Evolutionary conservation across 371 early-diverging fungal species (phyloP).

Genomic region (Apophysomyces sp.): DNA sequence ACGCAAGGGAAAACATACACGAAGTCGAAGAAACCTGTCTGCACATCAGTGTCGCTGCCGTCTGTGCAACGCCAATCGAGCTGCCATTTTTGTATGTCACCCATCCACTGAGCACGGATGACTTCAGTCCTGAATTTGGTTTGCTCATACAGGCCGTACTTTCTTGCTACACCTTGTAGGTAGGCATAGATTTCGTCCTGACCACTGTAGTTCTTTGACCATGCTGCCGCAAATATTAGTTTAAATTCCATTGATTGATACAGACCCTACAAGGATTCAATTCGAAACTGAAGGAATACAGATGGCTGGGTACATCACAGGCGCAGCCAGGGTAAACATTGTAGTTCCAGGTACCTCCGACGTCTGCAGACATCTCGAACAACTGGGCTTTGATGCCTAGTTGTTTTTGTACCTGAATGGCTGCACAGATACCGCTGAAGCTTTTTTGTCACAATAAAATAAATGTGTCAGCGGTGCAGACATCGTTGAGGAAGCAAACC

Average conservation of each 20-base stretch:
- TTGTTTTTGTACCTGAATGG: conserved; percentile 47
- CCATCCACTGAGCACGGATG: conserved; percentile 43
- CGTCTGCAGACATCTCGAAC: conserved; percentile 47
- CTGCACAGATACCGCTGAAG: conserved; percentile 55
- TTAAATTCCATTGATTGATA: neutral
- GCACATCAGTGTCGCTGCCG: conserved; percentile 2
- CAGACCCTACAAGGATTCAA: conserved; percentile 40
- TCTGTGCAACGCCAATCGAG: conserved; percentile 16
- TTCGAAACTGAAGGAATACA: conserved; percentile 52
- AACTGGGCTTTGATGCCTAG: conserved; percentile 40
- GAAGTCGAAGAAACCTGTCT: conserved; percentile 23
- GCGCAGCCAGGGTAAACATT: conserved; percentile 64
- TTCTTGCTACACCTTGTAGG: conserved; percentile 40
- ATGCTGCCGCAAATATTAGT: conserved; percentile 33
- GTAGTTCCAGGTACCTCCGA: conserved; percentile 62
- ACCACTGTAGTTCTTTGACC: conserved; percentile 39
- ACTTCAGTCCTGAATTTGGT: conserved; percentile 47
- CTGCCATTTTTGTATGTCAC: conserved; percentile 43
- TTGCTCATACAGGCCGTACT: conserved; percentile 44
- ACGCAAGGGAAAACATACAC: conserved; percentile 17
- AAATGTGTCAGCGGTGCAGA: neutral
- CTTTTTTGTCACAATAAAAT: conserved; percentile 23
- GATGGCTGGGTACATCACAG: conserved; percentile 57
- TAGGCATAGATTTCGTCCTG: conserved; percentile 53
- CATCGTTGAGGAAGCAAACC: neutral